Evolutionary conservation across 225 moss, liverwort and hornwort species (phyloP).

Genomic region (Marchantia polymorpha): DNA sequence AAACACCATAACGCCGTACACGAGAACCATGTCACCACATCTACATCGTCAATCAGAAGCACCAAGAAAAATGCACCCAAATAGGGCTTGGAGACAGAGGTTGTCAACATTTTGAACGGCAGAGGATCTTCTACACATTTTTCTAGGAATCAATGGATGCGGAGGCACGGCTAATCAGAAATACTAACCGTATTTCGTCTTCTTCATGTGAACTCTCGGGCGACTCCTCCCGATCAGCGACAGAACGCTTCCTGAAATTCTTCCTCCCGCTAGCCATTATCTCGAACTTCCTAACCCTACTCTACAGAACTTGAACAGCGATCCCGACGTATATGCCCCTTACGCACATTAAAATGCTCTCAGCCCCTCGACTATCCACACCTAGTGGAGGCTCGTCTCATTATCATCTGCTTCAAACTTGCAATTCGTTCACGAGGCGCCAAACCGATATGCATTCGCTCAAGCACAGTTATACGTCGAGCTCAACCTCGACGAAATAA

Average conservation of each 20-base stretch:
- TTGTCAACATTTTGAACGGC: not conserved
- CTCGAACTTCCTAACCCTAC: conserved; percentile 3
- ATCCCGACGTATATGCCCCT: not conserved
- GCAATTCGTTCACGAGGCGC: too few relatives aligned
- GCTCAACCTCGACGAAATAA: too few relatives aligned
- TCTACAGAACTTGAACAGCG: not conserved
- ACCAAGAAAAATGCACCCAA: too few relatives aligned
- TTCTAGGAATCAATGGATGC: not conserved
- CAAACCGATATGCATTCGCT: too few relatives aligned
- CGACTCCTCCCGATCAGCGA: conserved; percentile 53
- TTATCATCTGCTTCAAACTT: too few relatives aligned
- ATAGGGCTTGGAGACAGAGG: not conserved
- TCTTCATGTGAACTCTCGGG: conserved; percentile 41
- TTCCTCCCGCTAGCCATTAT: conserved; percentile 61
- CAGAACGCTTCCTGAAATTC: conserved; percentile 66
- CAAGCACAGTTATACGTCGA: too few relatives aligned
- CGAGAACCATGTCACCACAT: not conserved
- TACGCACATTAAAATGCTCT: too few relatives aligned
- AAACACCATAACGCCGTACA: not conserved
- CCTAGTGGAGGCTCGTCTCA: too few relatives aligned
- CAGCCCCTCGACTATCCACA: too few relatives aligned
- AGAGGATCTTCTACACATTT: not conserved
- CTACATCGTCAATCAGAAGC: not conserved
- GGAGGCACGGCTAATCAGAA: not conserved
- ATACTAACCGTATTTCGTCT: conserved; percentile 60